A percentile compares a stretch with the other conserved stretches of the same genome.
Conservation (phyloP, 208 protist genomes). For the Leishmania amazonensis region DNA sequence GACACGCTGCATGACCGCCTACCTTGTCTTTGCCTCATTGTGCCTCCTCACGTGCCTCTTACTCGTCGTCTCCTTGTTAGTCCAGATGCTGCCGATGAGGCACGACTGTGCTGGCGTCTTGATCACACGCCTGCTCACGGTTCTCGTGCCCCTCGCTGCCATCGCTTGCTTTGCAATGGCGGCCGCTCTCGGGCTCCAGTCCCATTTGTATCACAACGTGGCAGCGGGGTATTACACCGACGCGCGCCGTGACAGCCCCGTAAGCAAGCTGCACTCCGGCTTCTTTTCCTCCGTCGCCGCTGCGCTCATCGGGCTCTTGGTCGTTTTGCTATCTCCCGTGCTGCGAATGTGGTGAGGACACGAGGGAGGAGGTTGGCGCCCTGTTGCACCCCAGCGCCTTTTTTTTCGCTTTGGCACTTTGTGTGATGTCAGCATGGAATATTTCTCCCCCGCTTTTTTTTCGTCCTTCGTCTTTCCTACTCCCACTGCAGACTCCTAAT, state of each 20-base stretch:
- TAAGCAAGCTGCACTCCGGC: conserved; percentile 28
- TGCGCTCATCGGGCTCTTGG: conserved; percentile 23
- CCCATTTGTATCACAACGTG: conserved; percentile 25
- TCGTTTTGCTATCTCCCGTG: conserved; percentile 17
- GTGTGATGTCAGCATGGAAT: neutral
- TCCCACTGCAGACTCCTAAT: neutral
- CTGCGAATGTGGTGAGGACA: conserved; percentile 8
- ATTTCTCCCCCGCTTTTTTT: neutral
- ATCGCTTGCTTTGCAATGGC: conserved; percentile 40
- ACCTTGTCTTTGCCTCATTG: conserved; percentile 39
- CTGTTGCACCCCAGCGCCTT: neutral
- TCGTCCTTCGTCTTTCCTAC: neutral
- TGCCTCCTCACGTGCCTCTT: conserved; percentile 29
- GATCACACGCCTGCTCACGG: conserved; percentile 12
- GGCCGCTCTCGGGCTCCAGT: conserved; percentile 28
- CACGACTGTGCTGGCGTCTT: neutral
- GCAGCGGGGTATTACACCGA: conserved; percentile 34
- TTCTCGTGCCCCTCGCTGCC: conserved; percentile 25
- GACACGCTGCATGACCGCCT: conserved; percentile 40
- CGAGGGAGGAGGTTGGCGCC: neutral
- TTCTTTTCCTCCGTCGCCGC: conserved; percentile 38
- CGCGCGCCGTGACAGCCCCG: neutral
- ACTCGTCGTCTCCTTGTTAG: conserved; percentile 27
- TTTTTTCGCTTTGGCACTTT: neutral
- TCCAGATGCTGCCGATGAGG: conserved; percentile 27